These are phyloP conservation scores for Escallonia herrerae DNA, from an alignment of 129 eudicot genomes.

Conservation along the genomic window DNA sequence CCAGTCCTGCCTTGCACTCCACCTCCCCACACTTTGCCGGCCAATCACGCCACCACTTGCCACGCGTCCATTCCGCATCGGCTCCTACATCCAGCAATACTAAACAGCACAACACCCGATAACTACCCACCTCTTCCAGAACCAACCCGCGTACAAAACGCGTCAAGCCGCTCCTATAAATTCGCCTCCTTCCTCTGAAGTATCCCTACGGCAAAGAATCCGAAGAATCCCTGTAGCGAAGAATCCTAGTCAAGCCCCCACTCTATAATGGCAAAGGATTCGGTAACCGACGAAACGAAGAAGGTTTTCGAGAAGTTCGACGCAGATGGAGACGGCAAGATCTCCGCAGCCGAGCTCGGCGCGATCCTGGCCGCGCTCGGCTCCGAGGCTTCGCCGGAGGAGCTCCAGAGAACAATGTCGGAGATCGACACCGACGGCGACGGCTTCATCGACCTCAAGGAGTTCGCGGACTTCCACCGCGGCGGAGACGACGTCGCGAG, in stretches of 20 bases:
- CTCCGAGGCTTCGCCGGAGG: constrained; percentile 42
- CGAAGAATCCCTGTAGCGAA: too few relatives aligned
- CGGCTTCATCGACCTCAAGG: constrained; percentile 60
- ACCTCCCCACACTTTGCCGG: too few relatives aligned
- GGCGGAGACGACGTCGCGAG: constrained; percentile 22
- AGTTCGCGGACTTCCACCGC: constrained; percentile 42
- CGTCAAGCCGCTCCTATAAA: too few relatives aligned
- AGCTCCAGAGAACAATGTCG: constrained; percentile 49
- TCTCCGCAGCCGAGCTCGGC: constrained; percentile 58
- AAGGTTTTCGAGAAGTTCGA: constrained; percentile 58
- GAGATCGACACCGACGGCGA: constrained; percentile 81
- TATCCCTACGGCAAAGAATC: too few relatives aligned
- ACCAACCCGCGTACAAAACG: too few relatives aligned
- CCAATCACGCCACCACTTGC: too few relatives aligned
- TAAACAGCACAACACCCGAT: too few relatives aligned
- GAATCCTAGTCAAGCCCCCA: neutral
- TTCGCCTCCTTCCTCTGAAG: too few relatives aligned
- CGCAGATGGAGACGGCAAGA: constrained; percentile 77
- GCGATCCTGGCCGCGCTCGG: constrained; percentile 58
- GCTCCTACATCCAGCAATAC: too few relatives aligned
- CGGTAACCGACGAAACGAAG: constrained; percentile 29
- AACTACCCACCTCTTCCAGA: too few relatives aligned
- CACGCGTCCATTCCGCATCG: too few relatives aligned
- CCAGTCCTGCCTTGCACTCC: too few relatives aligned
- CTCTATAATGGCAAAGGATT: constrained; percentile 12